Evolutionary conservation across 2,329 filamentous ascomycete genomes (phyloP).

Genomic region (Penicillium sp.): DNA sequence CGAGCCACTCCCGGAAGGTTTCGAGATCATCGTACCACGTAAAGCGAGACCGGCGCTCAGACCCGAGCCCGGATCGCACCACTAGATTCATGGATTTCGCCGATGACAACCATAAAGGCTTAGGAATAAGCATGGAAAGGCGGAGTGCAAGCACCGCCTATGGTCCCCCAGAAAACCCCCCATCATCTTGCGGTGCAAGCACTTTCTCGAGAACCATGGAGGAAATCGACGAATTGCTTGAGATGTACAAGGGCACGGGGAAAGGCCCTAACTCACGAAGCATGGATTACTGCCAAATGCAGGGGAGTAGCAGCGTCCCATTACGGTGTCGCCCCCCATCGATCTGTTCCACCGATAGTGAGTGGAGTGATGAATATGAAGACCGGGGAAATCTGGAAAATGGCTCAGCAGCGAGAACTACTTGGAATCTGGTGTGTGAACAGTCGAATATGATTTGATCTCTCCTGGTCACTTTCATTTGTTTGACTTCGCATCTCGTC

Average conservation of each 20-base stretch:
- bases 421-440: slow-evolving; percentile 18
- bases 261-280: neutral
- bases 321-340: neutral
- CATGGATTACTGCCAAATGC: no score
- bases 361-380: slow-evolving; percentile 13
- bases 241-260: slow-evolving; percentile 7
- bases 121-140: neutral
- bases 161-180: neutral
- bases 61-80: neutral
- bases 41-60: neutral
- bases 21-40: neutral
- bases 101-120: neutral
- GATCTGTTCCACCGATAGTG: slow-evolving; percentile 3
- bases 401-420: slow-evolving; percentile 5
- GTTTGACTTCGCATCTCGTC: neutral
- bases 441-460: slow-evolving; percentile 9
- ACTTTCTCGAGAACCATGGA: neutral
- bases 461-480: neutral
- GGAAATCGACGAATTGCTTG: slow-evolving; percentile 2
- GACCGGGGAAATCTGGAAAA: neutral
- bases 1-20: neutral
- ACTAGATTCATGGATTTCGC: neutral
- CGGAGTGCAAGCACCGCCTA: neutral
- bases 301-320: neutral
- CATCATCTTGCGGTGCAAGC: neutral